Base-by-base conservation (phyloP, 2,329 filamentous ascomycete species). In the Chaetomium sp. region DNA sequence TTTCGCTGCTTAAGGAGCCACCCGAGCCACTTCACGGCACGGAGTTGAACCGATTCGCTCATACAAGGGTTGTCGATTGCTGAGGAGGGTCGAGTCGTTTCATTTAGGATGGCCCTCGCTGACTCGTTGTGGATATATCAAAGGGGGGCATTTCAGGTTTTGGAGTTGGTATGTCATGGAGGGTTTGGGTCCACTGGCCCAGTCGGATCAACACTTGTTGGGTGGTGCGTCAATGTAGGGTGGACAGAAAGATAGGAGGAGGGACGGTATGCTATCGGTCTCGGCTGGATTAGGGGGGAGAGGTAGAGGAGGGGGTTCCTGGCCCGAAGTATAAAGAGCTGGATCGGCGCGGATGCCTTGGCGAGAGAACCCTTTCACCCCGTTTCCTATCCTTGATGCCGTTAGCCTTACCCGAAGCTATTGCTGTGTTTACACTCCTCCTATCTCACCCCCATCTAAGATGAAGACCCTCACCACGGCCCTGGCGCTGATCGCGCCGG, bases 401-500 rank as follows among this genome's bases (percentile, higher is more conserved):
- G 6, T n/a, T 14, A 42, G 2, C 40, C 10, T 42, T 5, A 2
- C 40, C 6, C 10, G 37, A 6, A n/a, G 14, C 12, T 11, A 9
- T 14, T 7, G 9, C 40, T 14, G 40, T 14, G 11, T 11, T 42
- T 11, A 11, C 14, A 14, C 3, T 12, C 6, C 12, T 6, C 12
- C 40, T 12, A 38, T n/a, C 1, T 4, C 12, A 42, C 11, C 10
- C 19, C 3, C 35, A 34, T 7, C 27, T 14, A 27, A 12, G 5
- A 55, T 54, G 52, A 54, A 54, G 52, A 43, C 14, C 0, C 46
- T 54, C 36, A 12, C 33, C 6, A 42, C 44, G 6, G 43, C 38
- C 4, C 45, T 61, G 37, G 52, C 49, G 27, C 48, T 63, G 38
- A 47, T 59, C 45, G 58, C 57, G 34, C 47, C 51, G n/a, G 61